Conservation (phyloP, 2,329 filamentous ascomycete genomes). For the Ambrosiella beaveri region DNA sequence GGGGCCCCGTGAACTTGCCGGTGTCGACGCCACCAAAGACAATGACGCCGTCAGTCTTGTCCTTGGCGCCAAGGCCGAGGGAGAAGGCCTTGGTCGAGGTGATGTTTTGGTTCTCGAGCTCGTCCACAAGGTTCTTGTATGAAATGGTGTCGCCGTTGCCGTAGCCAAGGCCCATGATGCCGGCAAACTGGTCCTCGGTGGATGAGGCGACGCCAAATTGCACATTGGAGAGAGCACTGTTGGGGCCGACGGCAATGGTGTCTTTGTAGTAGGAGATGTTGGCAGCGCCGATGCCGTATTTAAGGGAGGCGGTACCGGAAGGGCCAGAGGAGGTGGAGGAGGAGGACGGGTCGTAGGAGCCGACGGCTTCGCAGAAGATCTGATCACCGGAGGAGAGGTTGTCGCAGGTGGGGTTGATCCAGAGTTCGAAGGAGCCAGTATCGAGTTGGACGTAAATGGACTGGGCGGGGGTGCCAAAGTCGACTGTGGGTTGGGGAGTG, state of each 20-base stretch:
- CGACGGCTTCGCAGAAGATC: slow-evolving; percentile 29
- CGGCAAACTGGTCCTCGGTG: slow-evolving; percentile 30
- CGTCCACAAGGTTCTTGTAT: slow-evolving; percentile 36
- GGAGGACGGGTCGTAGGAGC: slow-evolving; percentile 25
- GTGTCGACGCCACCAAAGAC: slow-evolving; percentile 53
- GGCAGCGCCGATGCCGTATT: slow-evolving; percentile 34
- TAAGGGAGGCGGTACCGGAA: slow-evolving; percentile 23
- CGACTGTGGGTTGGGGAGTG: slow-evolving; percentile 17
- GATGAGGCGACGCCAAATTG: slow-evolving; percentile 48
- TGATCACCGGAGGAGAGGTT: slow-evolving; percentile 24
- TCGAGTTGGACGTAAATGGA: slow-evolving; percentile 37
- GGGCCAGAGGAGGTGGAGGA: slow-evolving; percentile 25
- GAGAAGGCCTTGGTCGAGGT: slow-evolving; percentile 47
- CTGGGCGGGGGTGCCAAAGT: slow-evolving; percentile 37
- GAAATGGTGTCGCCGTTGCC: slow-evolving; percentile 28
- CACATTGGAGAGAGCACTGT: slow-evolving; percentile 29
- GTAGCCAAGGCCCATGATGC: slow-evolving; percentile 63
- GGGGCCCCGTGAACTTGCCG: slow-evolving; percentile 41
- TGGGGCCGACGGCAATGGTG: slow-evolving; percentile 26
- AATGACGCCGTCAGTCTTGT: slow-evolving; percentile 42
- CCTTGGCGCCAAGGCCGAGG: slow-evolving; percentile 45
- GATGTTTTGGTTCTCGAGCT: slow-evolving; percentile 30
- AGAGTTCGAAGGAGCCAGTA: slow-evolving; percentile 43
- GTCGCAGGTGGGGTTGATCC: slow-evolving; percentile 44
- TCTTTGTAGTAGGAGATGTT: slow-evolving; percentile 34